These are phyloP conservation scores for Yamadazyma blattariae DNA, from an alignment of 1,139 yeast genomes.

Conservation along the genomic window DNA sequence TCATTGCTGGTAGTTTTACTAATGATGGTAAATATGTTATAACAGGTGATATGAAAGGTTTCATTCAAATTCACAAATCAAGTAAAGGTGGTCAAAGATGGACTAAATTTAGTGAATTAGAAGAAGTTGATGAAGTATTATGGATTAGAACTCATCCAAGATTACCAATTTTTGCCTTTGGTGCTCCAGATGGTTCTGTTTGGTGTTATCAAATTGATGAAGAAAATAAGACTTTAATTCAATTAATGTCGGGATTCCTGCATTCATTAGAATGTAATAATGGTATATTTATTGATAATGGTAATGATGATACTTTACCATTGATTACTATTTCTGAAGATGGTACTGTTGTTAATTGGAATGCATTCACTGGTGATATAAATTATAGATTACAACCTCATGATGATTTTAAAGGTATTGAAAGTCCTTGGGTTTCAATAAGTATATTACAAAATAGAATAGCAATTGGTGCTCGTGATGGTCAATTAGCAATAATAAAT, in stretches of 20 bases:
- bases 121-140: conserved; percentile 75
- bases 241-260: conserved; percentile 75
- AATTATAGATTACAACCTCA: conserved; percentile 63
- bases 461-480: conserved; percentile 85
- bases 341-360: conserved; percentile 85
- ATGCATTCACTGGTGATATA: conserved; percentile 73
- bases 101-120: conserved; percentile 67
- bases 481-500: conserved; percentile 74
- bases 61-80: conserved; percentile 69
- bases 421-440: conserved; percentile 86
- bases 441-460: conserved; percentile 46
- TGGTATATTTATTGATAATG: conserved; percentile 69
- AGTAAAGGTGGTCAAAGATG: conserved; percentile 78
- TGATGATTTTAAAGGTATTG: conserved; percentile 62
- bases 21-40: conserved; percentile 75
- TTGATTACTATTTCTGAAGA: conserved; percentile 85
- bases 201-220: conserved; percentile 85
- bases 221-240: conserved; percentile 51
- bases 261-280: conserved; percentile 78
- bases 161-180: conserved; percentile 81
- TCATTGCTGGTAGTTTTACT: conserved; percentile 80
- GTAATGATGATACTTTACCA: conserved; percentile 57
- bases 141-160: conserved; percentile 83
- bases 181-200: conserved; percentile 89
- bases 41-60: conserved; percentile 95